These are phyloP conservation scores for Botrytis tulipae DNA, from an alignment of 2,329 filamentous ascomycete genomes.

Conservation along the genomic window DNA sequence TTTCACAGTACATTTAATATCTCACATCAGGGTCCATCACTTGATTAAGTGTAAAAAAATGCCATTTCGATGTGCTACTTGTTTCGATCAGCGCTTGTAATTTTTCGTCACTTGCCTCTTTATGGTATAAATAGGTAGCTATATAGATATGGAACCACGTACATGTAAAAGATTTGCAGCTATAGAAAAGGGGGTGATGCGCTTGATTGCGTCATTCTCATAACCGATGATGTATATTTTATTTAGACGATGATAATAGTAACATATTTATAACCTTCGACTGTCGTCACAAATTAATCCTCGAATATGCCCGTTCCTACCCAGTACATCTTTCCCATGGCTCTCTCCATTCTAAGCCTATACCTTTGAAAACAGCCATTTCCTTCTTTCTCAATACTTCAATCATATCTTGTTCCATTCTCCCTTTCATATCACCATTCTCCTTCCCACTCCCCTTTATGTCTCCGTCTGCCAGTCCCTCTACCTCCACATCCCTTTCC, in stretches of 20 bases:
- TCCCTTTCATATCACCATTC: neutral
- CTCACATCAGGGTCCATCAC: neutral
- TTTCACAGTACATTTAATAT: neutral
- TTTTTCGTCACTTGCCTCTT: neutral
- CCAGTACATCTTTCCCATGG: conserved; percentile 59
- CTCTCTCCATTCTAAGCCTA: conserved; percentile 63
- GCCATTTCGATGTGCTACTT: neutral
- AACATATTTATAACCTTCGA: neutral
- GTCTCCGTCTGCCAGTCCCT: neutral
- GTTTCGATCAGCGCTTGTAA: neutral
- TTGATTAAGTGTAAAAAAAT: neutral
- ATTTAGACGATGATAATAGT: neutral
- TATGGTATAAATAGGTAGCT: neutral
- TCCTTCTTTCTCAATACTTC: conserved; percentile 60
- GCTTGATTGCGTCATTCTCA: neutral
- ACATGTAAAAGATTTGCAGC: neutral
- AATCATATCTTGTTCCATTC: neutral
- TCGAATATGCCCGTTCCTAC: neutral
- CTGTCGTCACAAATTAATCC: neutral
- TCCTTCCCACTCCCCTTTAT: conserved; percentile 40
- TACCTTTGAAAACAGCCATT: conserved; percentile 74
- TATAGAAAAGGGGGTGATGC: neutral
- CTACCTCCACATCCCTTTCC: conserved; percentile 53
- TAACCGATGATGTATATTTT: neutral
- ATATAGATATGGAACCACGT: neutral